Evolutionary conservation across 2,329 filamentous ascomycete species (phyloP).

Genomic region (Amylocarpus encephaloides): DNA sequence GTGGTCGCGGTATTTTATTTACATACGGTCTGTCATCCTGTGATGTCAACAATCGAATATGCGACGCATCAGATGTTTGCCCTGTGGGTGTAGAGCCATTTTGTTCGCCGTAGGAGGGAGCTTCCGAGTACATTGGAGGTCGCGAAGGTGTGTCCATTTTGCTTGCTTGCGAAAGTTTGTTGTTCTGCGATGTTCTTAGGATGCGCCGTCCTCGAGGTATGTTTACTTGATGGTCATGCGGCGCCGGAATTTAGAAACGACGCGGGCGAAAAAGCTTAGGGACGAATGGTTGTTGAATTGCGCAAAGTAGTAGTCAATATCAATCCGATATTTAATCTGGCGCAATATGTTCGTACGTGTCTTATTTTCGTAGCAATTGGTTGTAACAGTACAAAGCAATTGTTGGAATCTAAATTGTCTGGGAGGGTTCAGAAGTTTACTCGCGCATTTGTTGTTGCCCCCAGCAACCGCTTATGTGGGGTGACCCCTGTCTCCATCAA

Average conservation of each 20-base stretch:
- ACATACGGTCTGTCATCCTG: constrained; percentile 59
- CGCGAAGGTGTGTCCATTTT: constrained; percentile 40
- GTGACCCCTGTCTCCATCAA: too few species aligned
- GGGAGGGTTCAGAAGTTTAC: too few species aligned
- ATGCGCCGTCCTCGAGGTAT: neutral
- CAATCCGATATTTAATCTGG: too few species aligned
- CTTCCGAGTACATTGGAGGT: constrained; percentile 49
- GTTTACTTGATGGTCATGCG: neutral
- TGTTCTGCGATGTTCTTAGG: constrained; percentile 13
- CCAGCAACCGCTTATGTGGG: too few species aligned
- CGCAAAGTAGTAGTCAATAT: too few species aligned
- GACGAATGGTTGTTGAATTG: too few species aligned
- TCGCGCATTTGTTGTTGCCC: too few species aligned
- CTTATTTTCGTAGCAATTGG: too few species aligned
- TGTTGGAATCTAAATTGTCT: too few species aligned
- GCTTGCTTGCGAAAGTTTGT: neutral
- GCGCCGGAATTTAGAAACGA: neutral
- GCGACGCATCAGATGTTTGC: constrained; percentile 41
- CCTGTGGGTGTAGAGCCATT: constrained; percentile 40
- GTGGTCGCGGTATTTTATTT: constrained; percentile 23
- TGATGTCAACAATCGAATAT: constrained; percentile 56
- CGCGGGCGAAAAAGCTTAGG: too few species aligned
- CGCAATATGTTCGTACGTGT: too few species aligned
- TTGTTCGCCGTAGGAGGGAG: constrained; percentile 50
- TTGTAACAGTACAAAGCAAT: too few species aligned